Evolutionary conservation across 352 stramenopile species (phyloP).

Genomic region (Globisporangium canariense): DNA sequence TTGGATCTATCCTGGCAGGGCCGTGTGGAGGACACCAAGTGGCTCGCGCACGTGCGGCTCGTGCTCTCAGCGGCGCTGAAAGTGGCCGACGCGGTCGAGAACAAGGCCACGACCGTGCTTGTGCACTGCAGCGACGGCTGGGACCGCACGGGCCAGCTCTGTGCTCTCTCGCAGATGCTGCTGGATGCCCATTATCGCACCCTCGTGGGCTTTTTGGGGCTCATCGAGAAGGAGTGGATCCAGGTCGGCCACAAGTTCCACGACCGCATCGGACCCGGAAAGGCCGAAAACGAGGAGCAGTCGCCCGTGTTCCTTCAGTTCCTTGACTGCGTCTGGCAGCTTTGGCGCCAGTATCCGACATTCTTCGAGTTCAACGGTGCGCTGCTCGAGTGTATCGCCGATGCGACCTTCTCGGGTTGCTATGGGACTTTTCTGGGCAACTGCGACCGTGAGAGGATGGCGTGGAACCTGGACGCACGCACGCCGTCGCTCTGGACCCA

Average conservation of each 20-base stretch:
- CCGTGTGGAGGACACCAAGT: constrained; percentile 79
- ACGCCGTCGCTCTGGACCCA: constrained; percentile 73
- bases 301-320: constrained; percentile 90
- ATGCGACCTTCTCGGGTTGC: constrained; percentile 65
- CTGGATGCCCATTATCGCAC: constrained; percentile 87
- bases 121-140: constrained; percentile 99
- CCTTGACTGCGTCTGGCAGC: constrained; percentile 86
- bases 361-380: constrained; percentile 84
- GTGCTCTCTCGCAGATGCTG: constrained; percentile 82
- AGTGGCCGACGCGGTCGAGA: constrained; percentile 65
- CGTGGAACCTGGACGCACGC: constrained; percentile 44
- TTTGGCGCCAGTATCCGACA: constrained; percentile 74
- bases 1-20: constrained; percentile 59
- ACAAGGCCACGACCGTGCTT: constrained; percentile 70
- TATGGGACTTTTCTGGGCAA: constrained; percentile 90
- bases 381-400: constrained; percentile 66
- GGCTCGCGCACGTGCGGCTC: constrained; percentile 68
- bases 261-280: constrained; percentile 70
- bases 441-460: constrained; percentile 69
- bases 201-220: constrained; percentile 71
- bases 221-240: constrained; percentile 88
- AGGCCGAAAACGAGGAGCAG: constrained; percentile 74
- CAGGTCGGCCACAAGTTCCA: constrained; percentile 88
- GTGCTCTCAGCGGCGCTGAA: constrained; percentile 66
- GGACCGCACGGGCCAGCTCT: constrained; percentile 95